Percentiles rank a stretch among this genome's conserved stretches.
Conservation (phyloP, 805 yeast species). For the Vanderwaltozyma yarrowii region DNA sequence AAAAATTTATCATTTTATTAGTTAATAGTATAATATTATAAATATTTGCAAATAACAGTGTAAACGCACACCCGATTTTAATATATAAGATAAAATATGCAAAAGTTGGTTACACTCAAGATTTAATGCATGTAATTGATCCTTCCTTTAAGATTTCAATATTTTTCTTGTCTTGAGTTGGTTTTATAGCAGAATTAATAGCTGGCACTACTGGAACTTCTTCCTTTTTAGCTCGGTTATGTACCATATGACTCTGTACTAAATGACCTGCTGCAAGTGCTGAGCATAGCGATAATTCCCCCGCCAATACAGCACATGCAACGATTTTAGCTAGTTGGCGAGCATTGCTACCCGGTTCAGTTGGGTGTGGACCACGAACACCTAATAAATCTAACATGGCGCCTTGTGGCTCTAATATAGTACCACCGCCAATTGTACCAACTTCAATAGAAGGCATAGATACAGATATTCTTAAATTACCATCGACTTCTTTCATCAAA, state of each 20-base stretch:
- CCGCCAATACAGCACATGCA: slow-evolving; percentile 92
- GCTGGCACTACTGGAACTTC: background rate
- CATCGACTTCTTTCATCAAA: slow-evolving; percentile 72
- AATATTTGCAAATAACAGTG: too few relatives aligned
- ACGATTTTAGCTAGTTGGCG: slow-evolving; percentile 85
- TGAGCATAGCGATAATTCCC: slow-evolving; percentile 86
- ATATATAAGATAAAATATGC: too few relatives aligned
- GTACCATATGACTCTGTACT: slow-evolving; percentile 95
- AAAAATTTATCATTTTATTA: too few relatives aligned
- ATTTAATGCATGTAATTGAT: slow-evolving; percentile 61
- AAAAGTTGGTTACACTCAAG: slow-evolving; percentile 24
- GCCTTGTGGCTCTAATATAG: slow-evolving; percentile 92
- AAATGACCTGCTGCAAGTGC: slow-evolving; percentile 98
- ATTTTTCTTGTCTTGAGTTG: slow-evolving; percentile 18
- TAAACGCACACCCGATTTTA: too few relatives aligned
- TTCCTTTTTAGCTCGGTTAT: slow-evolving; percentile 56
- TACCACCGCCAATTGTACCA: slow-evolving; percentile 99
- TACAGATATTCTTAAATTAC: slow-evolving; percentile 81
- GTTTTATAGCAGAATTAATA: background rate
- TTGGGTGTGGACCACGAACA: slow-evolving; percentile 90
- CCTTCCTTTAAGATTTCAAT: slow-evolving; percentile 52
- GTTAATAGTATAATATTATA: too few relatives aligned
- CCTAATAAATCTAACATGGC: slow-evolving; percentile 93
- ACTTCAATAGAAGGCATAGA: slow-evolving; percentile 99
- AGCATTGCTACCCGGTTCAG: slow-evolving; percentile 89